Evolutionary conservation across 441 rosid species (phyloP).

Genomic region (Caryocar brasiliense): DNA sequence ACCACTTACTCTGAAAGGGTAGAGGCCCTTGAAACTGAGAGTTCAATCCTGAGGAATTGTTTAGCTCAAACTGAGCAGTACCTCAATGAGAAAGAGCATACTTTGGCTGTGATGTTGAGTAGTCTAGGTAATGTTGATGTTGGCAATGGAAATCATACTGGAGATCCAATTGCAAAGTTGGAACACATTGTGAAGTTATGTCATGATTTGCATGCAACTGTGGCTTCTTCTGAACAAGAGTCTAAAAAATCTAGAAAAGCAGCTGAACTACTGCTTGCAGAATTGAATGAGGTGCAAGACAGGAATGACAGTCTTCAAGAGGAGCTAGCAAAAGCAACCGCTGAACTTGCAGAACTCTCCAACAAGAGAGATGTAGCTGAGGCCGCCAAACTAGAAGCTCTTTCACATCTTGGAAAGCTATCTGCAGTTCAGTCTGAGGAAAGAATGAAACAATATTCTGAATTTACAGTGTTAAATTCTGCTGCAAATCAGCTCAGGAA

Average conservation of each 20-base stretch:
- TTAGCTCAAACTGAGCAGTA: slow-evolving; percentile 52
- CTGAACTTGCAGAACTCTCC: slow-evolving; percentile 48
- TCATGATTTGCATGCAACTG: slow-evolving; percentile 47
- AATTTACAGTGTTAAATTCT: slow-evolving; percentile 37
- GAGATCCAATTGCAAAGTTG: slow-evolving; percentile 63
- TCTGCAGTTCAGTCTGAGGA: slow-evolving; percentile 42
- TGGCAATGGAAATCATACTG: slow-evolving; percentile 42
- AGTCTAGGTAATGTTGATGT: slow-evolving; percentile 47
- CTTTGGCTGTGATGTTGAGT: slow-evolving; percentile 37
- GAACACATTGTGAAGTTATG: slow-evolving; percentile 41
- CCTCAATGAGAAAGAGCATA: slow-evolving; percentile 59
- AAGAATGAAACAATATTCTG: slow-evolving; percentile 41
- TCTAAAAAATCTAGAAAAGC: slow-evolving; percentile 80
- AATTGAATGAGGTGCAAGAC: slow-evolving; percentile 95
- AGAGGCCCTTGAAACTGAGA: slow-evolving; percentile 60
- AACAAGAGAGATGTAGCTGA: slow-evolving; percentile 50
- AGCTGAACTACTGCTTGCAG: slow-evolving; percentile 87
- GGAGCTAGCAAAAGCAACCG: slow-evolving; percentile 47
- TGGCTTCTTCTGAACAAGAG: slow-evolving; percentile 63
- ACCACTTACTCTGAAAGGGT: slow-evolving; percentile 45
- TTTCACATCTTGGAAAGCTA: slow-evolving; percentile 44
- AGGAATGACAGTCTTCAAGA: slow-evolving; percentile 92
- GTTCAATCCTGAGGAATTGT: slow-evolving; percentile 43
- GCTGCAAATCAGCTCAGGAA: slow-evolving; percentile 43
- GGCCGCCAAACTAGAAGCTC: slow-evolving; percentile 62